phyloP scores from a whole-genome alignment of 2,329 filamentous ascomycete species.

The Tolypocladium ophioglossoides region DNA sequence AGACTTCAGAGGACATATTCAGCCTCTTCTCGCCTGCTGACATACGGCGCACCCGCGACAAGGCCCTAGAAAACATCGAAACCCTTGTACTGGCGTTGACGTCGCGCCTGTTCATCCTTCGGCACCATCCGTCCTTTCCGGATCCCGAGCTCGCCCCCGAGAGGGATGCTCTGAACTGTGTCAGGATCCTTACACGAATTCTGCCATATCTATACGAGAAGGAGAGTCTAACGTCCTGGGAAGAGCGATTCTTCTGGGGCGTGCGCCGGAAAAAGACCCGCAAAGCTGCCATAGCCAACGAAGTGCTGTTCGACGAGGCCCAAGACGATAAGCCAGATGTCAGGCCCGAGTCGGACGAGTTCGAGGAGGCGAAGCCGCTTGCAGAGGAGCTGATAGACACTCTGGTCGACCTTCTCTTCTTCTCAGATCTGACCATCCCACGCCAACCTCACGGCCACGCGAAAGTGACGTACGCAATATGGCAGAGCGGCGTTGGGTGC shows the following conservation, averaged over 20 bases:
- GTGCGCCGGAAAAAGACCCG: constrained; percentile 61
- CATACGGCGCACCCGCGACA: constrained; percentile 79
- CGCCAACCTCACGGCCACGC: constrained; percentile 57
- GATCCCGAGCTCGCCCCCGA: constrained; percentile 77
- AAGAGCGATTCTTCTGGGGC: constrained; percentile 89
- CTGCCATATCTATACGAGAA: constrained; percentile 89
- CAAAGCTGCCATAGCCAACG: constrained; percentile 53
- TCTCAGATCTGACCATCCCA: constrained; percentile 78
- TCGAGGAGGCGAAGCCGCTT: constrained; percentile 74
- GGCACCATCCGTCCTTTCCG: constrained; percentile 84
- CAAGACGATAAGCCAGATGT: constrained; percentile 40
- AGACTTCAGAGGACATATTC: constrained; percentile 92
- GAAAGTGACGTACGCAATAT: constrained; percentile 88
- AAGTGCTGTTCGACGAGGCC: constrained; percentile 77
- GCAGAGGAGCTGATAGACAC: constrained; percentile 91
- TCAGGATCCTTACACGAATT: constrained; percentile 79
- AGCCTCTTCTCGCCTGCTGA: constrained; percentile 85
- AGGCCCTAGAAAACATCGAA: constrained; percentile 77
- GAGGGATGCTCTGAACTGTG: constrained; percentile 85
- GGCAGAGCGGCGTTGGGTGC: constrained; percentile 96
- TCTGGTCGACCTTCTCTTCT: constrained; percentile 82
- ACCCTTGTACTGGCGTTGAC: constrained; percentile 76
- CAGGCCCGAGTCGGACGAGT: constrained; percentile 46
- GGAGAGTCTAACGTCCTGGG: constrained; percentile 73
- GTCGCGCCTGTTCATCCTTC: constrained; percentile 70